These are phyloP conservation scores for Penicillium atrosanguineum DNA, from an alignment of 495 filamentous ascomycete genomes.

Conservation along the genomic window DNA sequence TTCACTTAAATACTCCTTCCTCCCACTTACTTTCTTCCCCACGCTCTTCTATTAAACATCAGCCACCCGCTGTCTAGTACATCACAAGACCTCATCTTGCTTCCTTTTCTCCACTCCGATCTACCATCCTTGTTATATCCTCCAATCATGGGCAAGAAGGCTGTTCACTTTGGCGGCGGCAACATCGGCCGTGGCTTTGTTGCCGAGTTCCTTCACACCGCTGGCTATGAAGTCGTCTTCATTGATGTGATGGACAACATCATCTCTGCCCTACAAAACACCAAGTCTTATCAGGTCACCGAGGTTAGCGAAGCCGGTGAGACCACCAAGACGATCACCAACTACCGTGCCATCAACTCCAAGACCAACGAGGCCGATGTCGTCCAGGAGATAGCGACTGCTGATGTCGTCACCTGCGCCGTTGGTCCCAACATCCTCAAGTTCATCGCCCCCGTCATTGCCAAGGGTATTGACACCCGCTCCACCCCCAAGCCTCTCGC, in stretches of 20 bases:
- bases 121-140: constrained; percentile 2
- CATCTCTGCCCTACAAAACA: constrained; percentile 72
- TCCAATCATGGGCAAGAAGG: constrained; percentile 66
- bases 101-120: constrained; percentile 2
- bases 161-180: constrained; percentile 90
- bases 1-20: neutral
- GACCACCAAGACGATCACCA: constrained; percentile 76
- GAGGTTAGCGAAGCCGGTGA: constrained; percentile 88
- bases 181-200: constrained; percentile 79
- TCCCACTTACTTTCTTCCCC: neutral
- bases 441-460: constrained; percentile 91
- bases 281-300: constrained; percentile 80
- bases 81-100: constrained; percentile 9
- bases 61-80: constrained; percentile 12
- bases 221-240: constrained; percentile 87
- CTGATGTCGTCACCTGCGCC: constrained; percentile 90
- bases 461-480: constrained; percentile 81
- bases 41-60: neutral
- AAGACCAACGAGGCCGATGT: constrained; percentile 76
- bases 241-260: constrained; percentile 83
- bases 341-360: constrained; percentile 95
- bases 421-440: constrained; percentile 94
- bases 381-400: constrained; percentile 77
- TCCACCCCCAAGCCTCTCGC: constrained; percentile 69
- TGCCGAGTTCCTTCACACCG: constrained; percentile 71